Percentiles rank a stretch among this genome's conserved stretches.
Conservation (phyloP, 257 asterid genomes). For the Solanum corneliomulleri region DNA sequence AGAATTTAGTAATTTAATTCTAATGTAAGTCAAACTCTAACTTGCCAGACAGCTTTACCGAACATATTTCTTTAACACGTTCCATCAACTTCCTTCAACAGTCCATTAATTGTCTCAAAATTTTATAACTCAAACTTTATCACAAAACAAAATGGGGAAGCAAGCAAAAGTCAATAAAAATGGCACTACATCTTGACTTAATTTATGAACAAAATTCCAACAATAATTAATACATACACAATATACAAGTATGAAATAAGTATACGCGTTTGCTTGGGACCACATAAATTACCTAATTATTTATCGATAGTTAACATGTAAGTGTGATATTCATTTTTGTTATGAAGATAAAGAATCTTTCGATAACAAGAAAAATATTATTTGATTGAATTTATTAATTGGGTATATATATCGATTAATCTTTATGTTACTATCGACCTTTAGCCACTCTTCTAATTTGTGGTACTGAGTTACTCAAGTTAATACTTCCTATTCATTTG, state of each 20-base stretch:
- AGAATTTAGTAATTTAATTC: fast-evolving
- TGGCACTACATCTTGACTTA: not conserved
- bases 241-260: not conserved
- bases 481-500: no score
- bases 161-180: not conserved
- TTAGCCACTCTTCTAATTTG: no score
- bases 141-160: not conserved
- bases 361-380: no score
- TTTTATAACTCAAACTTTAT: not conserved
- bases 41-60: no score
- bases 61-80: fast-evolving
- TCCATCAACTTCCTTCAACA: not conserved
- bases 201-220: not conserved
- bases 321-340: not conserved
- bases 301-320: not conserved
- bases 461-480: no score
- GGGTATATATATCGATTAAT: no score
- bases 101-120: not conserved
- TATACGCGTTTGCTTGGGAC: not conserved
- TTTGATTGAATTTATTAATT: no score
- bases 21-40: no score
- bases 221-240: not conserved
- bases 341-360: not conserved
- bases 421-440: no score
- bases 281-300: no score